Conservation (phyloP, 1,284 basidiomycete species). For the Pulveroboletus sp. region DNA sequence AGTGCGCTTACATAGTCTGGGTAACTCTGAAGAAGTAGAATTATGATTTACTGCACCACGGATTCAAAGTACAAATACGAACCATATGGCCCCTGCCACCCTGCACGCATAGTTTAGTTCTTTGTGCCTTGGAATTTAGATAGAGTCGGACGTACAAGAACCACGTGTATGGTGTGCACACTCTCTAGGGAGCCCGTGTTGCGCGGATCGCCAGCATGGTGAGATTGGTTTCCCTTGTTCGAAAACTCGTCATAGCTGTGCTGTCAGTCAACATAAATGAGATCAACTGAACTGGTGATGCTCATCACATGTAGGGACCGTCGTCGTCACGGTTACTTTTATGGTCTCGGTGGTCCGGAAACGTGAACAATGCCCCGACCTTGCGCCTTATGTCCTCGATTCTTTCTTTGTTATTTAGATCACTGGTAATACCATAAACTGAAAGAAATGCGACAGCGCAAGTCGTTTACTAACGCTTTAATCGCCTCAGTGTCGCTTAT, state of each 20-base stretch:
- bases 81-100: constrained; percentile 31
- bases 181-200: constrained; percentile 20
- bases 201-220: constrained; percentile 8
- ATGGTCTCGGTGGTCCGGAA: constrained; percentile 11
- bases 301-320: constrained; percentile 10
- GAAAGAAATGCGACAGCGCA: background rate
- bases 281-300: background rate
- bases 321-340: too few relatives aligned
- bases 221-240: constrained; percentile 22
- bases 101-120: constrained; percentile 8
- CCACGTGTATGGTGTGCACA: constrained; percentile 19
- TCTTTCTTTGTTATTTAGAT: constrained; percentile 12
- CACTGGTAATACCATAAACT: constrained; percentile 6
- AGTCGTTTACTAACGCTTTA: constrained; percentile 14
- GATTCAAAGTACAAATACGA: constrained; percentile 1
- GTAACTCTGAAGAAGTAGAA: constrained; percentile 7
- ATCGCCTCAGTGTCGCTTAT: constrained; percentile 15
- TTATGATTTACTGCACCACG: background rate
- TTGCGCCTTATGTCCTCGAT: constrained; percentile 13
- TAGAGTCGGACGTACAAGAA: constrained; percentile 14
- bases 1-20: constrained; percentile 26
- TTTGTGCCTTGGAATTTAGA: background rate
- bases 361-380: constrained; percentile 23
- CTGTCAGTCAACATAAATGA: background rate
- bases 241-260: constrained; percentile 29